Percentiles rank a stretch among this genome's conserved stretches.
Evolutionary conservation across 163 green algal genomes (phyloP).

Genomic region (Botryococcus braunii): DNA sequence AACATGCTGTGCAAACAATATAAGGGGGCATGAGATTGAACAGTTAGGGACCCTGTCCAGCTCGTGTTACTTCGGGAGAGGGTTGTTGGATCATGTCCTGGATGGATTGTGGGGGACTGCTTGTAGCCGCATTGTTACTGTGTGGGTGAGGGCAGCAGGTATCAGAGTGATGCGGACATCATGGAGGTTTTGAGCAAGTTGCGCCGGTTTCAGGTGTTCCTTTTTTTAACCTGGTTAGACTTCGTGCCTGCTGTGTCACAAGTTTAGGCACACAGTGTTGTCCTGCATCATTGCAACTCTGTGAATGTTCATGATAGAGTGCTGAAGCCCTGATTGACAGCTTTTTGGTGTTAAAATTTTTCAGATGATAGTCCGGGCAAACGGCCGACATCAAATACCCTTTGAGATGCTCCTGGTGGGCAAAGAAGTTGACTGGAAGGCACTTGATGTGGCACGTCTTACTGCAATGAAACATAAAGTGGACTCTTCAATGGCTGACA

Average conservation of each 20-base stretch:
- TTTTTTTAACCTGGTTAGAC: neutral
- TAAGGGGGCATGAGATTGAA: no score
- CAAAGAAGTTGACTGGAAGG: conserved; percentile 1
- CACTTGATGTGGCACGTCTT: neutral
- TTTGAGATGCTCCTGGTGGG: conserved; percentile 3
- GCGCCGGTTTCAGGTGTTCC: conserved; percentile 3
- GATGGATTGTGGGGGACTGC: no score
- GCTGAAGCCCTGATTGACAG: neutral
- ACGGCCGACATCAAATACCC: conserved; percentile 8
- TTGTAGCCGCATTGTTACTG: no score
- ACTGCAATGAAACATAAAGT: neutral
- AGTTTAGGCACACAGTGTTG: neutral
- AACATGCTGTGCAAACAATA: no score
- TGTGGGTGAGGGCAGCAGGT: no score
- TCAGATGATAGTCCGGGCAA: conserved; percentile 7
- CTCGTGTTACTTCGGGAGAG: no score
- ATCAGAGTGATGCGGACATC: neutral
- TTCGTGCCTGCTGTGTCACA: neutral
- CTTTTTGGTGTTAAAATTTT: neutral
- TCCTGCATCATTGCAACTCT: neutral
- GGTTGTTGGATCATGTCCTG: no score
- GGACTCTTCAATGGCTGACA: neutral
- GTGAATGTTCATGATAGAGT: neutral
- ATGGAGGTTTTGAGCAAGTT: conserved; percentile 9
- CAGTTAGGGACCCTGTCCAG: no score